Evolutionary conservation across 2,329 filamentous ascomycete genomes (phyloP), one percentile per base, ranked within the genome.

Genomic region (Xylaria sp.): DNA sequence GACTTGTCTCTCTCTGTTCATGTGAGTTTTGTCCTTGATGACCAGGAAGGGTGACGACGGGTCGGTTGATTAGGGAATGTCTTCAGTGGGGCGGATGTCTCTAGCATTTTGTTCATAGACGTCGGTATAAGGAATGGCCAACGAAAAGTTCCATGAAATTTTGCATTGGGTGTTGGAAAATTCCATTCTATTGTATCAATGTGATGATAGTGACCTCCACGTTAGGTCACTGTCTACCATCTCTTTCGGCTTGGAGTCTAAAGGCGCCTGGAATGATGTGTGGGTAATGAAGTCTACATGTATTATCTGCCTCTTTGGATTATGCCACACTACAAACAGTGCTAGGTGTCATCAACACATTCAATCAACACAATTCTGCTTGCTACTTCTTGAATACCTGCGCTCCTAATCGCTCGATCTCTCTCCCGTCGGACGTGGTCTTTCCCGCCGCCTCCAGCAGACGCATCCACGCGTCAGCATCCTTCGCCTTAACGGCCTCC

Each of bases 401-500:
- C 71, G 92, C 86, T 73, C 87, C 87, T 60, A 98, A 83, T 75
- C 92, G 87, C 82, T 98, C 94, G 80, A 98, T 93, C 80, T 98
- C 95, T 70, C 89, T 81, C 1, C 85, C 88, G 71, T 91, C 89
- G 25, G 87, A 82, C 61, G 91, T 90, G 40, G 86, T 87, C 61
- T 89, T 88, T 5, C 89, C 91, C 18, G 93, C 94, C 72, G 91
- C 93, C 66, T 88, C 87, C 72, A 93, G 85, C 72, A 98, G 82
- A 60, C 90, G 85, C 74, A 91, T 88, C 81, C 97, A 89, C n/a
- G 90, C 83, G 74, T 90, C 91, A 58, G 88, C 84, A 78, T 99
- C 93, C 80, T 92, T 97, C 68, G 88, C 86, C 82, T 90, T 93
- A 68, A 94, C 86, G 2, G 96, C 95, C 82, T 98, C 96, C 81